These are phyloP conservation scores for Casuarina equisetifolia DNA, from an alignment of 306 rosid species.

Conservation along the genomic window DNA sequence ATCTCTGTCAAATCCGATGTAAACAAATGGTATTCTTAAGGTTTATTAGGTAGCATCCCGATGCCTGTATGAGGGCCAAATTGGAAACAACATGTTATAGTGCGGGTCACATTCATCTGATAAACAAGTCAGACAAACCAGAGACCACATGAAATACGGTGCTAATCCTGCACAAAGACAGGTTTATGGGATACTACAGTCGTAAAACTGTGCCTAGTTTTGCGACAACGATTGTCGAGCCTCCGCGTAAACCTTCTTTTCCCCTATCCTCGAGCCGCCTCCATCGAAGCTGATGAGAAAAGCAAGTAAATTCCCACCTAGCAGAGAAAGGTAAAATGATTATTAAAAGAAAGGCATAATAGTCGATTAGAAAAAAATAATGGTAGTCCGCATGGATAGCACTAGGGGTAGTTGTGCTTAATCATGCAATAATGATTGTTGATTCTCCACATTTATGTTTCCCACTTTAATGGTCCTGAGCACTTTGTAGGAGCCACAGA, in stretches of 20 bases:
- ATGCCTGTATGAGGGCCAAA: conserved; percentile 1
- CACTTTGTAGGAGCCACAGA: not conserved
- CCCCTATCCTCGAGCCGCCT: not conserved
- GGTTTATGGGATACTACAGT: no score
- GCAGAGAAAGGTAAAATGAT: not conserved
- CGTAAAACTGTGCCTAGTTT: not conserved
- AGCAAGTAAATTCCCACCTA: not conserved
- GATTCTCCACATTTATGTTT: conserved; percentile 27
- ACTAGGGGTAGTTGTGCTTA: not conserved
- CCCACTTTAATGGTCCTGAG: not conserved
- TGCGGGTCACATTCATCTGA: conserved; percentile 25
- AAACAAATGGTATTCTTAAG: not conserved
- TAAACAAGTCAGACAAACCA: not conserved
- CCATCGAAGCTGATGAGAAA: not conserved
- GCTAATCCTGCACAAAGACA: no score
- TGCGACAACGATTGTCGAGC: not conserved
- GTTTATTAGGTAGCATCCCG: no score
- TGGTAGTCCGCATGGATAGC: conserved; percentile 28
- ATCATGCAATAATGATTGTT: conserved; percentile 18
- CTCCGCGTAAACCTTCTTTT: not conserved
- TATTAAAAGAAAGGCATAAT: not conserved
- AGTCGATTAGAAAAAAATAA: not conserved
- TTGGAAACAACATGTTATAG: not conserved
- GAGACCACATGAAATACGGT: not conserved
- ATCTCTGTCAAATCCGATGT: not conserved